Evolutionary conservation across 257 asterid species (phyloP).

Genomic region (Knoxia roxburghii): DNA sequence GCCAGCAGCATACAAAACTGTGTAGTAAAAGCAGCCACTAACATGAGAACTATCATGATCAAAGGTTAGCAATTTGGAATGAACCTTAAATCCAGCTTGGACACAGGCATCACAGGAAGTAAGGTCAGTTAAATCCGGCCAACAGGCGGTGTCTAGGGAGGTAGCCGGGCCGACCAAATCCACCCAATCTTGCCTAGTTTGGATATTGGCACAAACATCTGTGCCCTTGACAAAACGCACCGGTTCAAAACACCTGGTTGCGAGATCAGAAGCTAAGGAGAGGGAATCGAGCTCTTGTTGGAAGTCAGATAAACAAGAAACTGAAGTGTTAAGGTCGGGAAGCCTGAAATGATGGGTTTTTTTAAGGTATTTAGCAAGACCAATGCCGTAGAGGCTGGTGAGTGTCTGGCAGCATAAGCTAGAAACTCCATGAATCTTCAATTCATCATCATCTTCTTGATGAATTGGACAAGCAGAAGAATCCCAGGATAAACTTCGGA

Average conservation of each 20-base stretch:
- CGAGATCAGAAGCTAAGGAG: conserved; percentile 26
- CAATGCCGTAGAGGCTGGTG: conserved; percentile 50
- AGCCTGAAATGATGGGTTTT: conserved; percentile 43
- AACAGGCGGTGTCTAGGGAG: conserved; percentile 36
- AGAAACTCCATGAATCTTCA: neutral
- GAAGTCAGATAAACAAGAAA: conserved; percentile 47
- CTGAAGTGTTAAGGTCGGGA: conserved; percentile 34
- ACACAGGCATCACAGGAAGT: conserved; percentile 51
- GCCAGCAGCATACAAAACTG: conserved; percentile 56
- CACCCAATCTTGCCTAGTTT: conserved; percentile 39
- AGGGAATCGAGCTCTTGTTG: conserved; percentile 38
- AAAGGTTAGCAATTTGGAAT: conserved; percentile 26
- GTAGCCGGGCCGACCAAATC: conserved; percentile 27
- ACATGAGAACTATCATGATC: conserved; percentile 42
- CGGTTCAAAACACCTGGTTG: conserved; percentile 39
- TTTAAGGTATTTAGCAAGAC: conserved; percentile 40
- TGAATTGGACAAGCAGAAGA: conserved; percentile 37
- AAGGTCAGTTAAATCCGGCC: conserved; percentile 27
- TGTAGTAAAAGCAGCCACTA: conserved; percentile 47
- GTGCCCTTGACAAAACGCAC: conserved; percentile 38
- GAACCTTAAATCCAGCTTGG: conserved; percentile 46
- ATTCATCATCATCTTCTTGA: neutral
- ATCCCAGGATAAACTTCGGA: conserved; percentile 51
- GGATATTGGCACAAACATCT: conserved; percentile 44
- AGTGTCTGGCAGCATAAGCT: conserved; percentile 58